Evolutionary conservation across 495 filamentous ascomycete genomes (phyloP), one percentile per base, ranked within the genome.

Genomic region (Hypoxylon cercidicola): DNA sequence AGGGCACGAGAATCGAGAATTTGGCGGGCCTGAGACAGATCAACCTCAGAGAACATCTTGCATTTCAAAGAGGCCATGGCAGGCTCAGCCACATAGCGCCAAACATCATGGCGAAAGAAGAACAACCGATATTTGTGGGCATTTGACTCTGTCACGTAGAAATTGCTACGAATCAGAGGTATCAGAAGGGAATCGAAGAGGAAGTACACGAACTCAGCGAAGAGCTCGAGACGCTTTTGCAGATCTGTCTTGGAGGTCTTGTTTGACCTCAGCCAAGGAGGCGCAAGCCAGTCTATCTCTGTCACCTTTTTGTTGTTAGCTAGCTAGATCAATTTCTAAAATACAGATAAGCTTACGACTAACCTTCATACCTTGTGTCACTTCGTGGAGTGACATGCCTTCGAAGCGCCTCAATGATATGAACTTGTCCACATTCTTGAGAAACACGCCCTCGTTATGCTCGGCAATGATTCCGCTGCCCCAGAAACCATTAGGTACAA

Each of bases 61-160:
- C 75, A 61, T 73, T 93, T 96, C 15, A 99, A 77, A 6, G 78
- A 71, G 1, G 82, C 76, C 71, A 97, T 76, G 0, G 90, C 86
- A 12, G 92, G 88, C 62, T 93, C 89, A 8, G 86, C 88, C 41
- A 97, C 69, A 13, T 80, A 82, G 56, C 86, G 84, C 95, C 95
- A 99, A 35, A 93, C 81, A 69, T 99, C 95, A 62, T 99, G 96
- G 3, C 93, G 88, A 67, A 97, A 98, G 78, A 91, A 99, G 75
- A 97, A 97, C 0, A 98, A 78, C 6, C 87, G 87, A 69, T 96
- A 92, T 20, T 87, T 83, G 68, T 97, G 88, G 5, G 81, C 78
- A 64, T 87, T 91, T 1, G 92, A 94, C 73, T 99, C 95, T 0
- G 95, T 99, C 20, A 97, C 91, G 66, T 99, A 92, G 65, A 99